Conservation (phyloP, 148 eudicot species). For the Polygonum maritimum region DNA sequence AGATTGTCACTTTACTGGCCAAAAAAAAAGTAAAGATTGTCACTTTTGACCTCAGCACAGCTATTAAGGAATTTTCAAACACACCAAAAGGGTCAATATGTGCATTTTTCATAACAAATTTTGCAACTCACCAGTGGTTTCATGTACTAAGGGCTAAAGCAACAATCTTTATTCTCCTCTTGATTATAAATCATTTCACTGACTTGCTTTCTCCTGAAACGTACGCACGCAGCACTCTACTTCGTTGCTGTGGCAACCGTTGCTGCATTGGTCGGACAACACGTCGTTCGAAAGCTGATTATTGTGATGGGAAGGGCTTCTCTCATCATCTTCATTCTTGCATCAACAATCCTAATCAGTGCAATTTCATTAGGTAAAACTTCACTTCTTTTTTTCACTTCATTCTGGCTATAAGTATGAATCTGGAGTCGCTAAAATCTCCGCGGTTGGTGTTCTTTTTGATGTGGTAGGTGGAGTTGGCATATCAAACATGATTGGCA, state of each 20-base stretch:
- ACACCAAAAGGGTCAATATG: too few species aligned
- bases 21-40: too few species aligned
- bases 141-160: too few species aligned
- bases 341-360: constrained; percentile 69
- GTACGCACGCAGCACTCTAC: constrained; percentile 36
- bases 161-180: not conserved
- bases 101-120: too few species aligned
- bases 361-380: constrained; percentile 65
- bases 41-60: too few species aligned
- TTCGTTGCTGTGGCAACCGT: constrained; percentile 56
- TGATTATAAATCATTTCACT: not conserved
- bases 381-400: not conserved
- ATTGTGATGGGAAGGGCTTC: constrained; percentile 66
- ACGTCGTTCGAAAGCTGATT: constrained; percentile 67
- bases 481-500: constrained; percentile 65
- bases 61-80: too few species aligned
- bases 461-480: constrained; percentile 61
- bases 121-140: too few species aligned
- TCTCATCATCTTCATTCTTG: constrained; percentile 74
- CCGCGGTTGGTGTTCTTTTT: not conserved
- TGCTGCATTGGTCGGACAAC: constrained; percentile 81
- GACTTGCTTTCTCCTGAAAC: not conserved
- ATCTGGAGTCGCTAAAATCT: not conserved
- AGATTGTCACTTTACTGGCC: too few species aligned
- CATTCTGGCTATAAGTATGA: not conserved